Percentiles rank a stretch among this genome's conserved stretches.
Evolutionary conservation across 192 early-diverging fungal species (phyloP).

Genomic region (Podila minutissima): DNA sequence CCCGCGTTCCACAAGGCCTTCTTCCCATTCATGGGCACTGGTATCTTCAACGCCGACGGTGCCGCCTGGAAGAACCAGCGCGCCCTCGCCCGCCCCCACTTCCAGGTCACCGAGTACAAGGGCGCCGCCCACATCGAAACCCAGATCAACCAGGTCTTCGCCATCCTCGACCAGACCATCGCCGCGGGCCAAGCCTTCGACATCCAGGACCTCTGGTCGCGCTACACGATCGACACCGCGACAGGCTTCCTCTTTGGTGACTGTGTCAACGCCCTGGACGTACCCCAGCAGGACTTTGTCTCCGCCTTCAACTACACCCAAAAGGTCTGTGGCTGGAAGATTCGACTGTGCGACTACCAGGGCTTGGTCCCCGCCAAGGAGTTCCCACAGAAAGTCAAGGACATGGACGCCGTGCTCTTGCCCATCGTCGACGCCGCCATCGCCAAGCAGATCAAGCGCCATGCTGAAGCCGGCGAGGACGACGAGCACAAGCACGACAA

Average conservation of each 20-base stretch:
- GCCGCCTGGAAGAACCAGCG: conserved; percentile 51
- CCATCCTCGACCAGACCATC: conserved; percentile 35
- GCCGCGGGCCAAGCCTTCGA: conserved; percentile 26
- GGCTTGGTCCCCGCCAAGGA: conserved; percentile 10
- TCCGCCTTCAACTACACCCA: conserved; percentile 48
- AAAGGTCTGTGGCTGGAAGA: conserved; percentile 52
- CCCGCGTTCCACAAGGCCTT: conserved; percentile 48
- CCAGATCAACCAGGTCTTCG: conserved; percentile 50
- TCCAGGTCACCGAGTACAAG: conserved; percentile 52
- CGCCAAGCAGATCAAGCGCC: conserved; percentile 32
- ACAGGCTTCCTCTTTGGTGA: conserved; percentile 49
- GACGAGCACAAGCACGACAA: conserved; percentile 36
- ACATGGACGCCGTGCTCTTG: conserved; percentile 41
- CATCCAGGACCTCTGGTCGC: conserved; percentile 48
- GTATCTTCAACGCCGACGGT: conserved; percentile 50
- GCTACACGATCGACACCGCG: conserved; percentile 49
- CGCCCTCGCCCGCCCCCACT: conserved; percentile 47
- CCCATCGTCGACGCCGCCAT: conserved; percentile 44
- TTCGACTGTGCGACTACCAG: conserved; percentile 49
- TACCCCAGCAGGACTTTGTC: conserved; percentile 46
- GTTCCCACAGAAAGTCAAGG: conserved; percentile 51
- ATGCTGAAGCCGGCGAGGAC: conserved; percentile 7
- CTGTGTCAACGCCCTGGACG: conserved; percentile 38
- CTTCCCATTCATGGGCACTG: conserved; percentile 51
- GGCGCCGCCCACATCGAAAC: conserved; percentile 51